Percentiles rank a stretch among this genome's conserved stretches.
phyloP scores from a whole-genome alignment of 257 asterid genomes.

The Salvia rosmarinus region DNA sequence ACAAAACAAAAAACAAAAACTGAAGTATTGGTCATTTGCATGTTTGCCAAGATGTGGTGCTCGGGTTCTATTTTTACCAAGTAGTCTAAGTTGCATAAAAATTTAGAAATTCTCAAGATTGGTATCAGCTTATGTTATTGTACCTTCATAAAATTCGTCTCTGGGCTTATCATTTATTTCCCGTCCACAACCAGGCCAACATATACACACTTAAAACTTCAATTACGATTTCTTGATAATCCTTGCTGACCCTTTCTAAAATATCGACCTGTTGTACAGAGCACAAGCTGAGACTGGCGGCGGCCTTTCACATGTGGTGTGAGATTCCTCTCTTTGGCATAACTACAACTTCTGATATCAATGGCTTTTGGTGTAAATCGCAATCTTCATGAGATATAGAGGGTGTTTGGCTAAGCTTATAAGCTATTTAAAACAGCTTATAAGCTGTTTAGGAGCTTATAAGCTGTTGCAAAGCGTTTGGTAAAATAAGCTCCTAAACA shows the following conservation, averaged over 20 bases:
- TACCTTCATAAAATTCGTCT: not conserved
- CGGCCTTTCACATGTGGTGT: slow-evolving; percentile 74
- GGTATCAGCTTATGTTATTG: not conserved
- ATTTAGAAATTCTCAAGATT: not conserved
- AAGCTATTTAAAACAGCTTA: too few relatives aligned
- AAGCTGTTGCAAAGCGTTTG: too few relatives aligned
- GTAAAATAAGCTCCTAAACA: too few relatives aligned
- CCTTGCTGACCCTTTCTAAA: slow-evolving; percentile 21
- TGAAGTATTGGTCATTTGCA: not conserved
- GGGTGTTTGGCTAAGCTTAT: too few relatives aligned
- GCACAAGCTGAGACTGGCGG: slow-evolving; percentile 79
- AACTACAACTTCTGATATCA: slow-evolving; percentile 25
- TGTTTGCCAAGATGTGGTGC: not conserved
- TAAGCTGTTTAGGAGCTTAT: too few relatives aligned
- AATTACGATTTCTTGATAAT: not conserved
- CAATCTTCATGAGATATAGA: slow-evolving; percentile 19
- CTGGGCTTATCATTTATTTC: not conserved
- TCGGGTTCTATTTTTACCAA: not conserved
- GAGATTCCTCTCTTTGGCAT: slow-evolving; percentile 24
- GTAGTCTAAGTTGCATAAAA: not conserved
- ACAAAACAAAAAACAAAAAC: not conserved
- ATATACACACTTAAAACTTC: not conserved
- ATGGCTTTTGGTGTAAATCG: slow-evolving; percentile 33
- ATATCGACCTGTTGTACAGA: slow-evolving; percentile 52
- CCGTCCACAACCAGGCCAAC: not conserved